A percentile compares a stretch with the other conserved stretches of the same genome.
Conservation (phyloP, 495 filamentous ascomycete species). For the Talaromyces ruber region DNA sequence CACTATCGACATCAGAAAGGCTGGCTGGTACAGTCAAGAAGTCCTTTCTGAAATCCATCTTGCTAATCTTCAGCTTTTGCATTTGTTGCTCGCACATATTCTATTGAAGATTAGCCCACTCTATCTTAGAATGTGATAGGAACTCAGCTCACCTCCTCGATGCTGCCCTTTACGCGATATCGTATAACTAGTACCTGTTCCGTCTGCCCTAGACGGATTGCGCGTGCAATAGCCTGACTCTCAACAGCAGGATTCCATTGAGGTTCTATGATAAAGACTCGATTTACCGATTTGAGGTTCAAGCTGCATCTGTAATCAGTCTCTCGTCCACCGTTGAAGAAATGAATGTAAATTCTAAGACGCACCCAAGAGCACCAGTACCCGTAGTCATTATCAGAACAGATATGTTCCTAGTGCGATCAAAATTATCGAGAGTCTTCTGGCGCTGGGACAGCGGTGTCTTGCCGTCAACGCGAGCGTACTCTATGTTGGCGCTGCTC, state of each 20-base stretch:
- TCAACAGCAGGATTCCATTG: conserved; percentile 47
- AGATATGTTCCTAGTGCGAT: conserved; percentile 9
- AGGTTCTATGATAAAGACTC: conserved; percentile 14
- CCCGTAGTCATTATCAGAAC: conserved; percentile 46
- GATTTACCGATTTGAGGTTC: conserved; percentile 5
- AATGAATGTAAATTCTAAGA: conserved; percentile 24
- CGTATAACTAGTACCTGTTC: conserved; percentile 31
- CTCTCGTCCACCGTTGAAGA: conserved; percentile 15
- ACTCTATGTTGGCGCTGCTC: conserved; percentile 15
- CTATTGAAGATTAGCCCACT: background rate
- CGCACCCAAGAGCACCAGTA: conserved; percentile 40
- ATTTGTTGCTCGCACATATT: conserved; percentile 11
- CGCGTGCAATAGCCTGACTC: conserved; percentile 40
- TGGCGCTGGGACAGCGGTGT: conserved; percentile 16
- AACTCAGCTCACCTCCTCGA: conserved; percentile 33
- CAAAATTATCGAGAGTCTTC: conserved; percentile 23
- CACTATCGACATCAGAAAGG: background rate
- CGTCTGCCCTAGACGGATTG: conserved; percentile 37
- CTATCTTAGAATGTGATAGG: background rate
- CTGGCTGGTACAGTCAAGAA: background rate
- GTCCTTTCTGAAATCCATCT: background rate
- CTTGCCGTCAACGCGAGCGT: conserved; percentile 30
- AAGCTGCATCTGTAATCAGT: conserved; percentile 31
- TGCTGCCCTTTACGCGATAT: conserved; percentile 34
- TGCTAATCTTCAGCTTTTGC: conserved; percentile 8